These are phyloP conservation scores for Skeletonema tropicum DNA, from an alignment of 108 stramenopile genomes.

Conservation along the genomic window DNA sequence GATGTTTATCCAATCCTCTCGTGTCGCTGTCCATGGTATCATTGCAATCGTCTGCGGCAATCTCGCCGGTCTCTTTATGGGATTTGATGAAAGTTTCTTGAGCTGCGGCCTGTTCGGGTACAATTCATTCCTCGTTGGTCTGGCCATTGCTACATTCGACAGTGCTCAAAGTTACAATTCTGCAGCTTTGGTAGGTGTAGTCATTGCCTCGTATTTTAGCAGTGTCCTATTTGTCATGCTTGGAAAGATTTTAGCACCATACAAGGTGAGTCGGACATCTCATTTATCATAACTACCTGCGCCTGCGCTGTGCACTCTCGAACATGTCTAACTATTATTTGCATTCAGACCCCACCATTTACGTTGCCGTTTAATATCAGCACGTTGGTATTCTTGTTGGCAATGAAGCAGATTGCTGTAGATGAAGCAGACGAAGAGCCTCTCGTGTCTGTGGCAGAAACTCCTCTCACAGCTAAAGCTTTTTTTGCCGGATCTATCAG, in stretches of 20 bases:
- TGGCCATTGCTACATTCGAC: constrained; percentile 48
- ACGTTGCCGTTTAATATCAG: constrained; percentile 49
- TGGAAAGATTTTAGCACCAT: constrained; percentile 34
- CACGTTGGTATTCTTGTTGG: constrained; percentile 30
- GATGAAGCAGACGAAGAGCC: not conserved
- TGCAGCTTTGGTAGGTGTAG: constrained; percentile 4
- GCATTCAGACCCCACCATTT: constrained; percentile 46
- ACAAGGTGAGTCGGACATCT: constrained; percentile 23
- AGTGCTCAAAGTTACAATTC: constrained; percentile 22
- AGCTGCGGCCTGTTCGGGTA: constrained; percentile 49
- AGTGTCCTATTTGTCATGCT: constrained; percentile 30
- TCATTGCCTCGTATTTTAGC: constrained; percentile 31
- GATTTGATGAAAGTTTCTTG: constrained; percentile 37
- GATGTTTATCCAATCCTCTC: constrained; percentile 41
- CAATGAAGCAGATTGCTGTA: constrained; percentile 10
- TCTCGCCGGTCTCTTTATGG: constrained; percentile 29
- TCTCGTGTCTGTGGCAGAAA: constrained; percentile 11
- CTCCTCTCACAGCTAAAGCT: constrained; percentile 12
- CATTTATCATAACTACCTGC: no score
- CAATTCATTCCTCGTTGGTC: constrained; percentile 44
- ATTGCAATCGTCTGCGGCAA: constrained; percentile 38
- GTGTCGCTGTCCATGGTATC: constrained; percentile 45
- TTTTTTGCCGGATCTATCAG: constrained; percentile 49
- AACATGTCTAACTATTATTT: not conserved
- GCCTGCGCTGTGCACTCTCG: no score